Conservation (phyloP, 768 basidiomycete species). For the Rhizopogon sp. region DNA sequence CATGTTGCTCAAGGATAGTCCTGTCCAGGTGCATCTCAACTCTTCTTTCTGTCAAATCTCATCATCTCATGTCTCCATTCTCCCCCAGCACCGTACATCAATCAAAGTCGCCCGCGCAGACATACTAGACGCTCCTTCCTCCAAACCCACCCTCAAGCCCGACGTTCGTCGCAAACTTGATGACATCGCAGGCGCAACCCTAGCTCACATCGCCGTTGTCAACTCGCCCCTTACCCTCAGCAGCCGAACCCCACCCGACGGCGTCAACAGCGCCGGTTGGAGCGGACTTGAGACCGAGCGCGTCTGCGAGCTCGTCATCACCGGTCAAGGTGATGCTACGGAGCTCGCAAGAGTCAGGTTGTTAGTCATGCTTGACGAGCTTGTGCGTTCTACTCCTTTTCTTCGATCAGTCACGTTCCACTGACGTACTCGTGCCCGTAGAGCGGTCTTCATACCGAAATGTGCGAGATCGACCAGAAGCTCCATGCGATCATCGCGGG, state of each 20-base stretch:
- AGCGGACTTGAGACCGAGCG: conserved; percentile 92
- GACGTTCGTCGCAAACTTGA: conserved; percentile 85
- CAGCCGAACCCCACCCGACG: conserved; percentile 71
- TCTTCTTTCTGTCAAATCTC: conserved; percentile 6
- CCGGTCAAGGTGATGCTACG: conserved; percentile 83
- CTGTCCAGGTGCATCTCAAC: conserved; percentile 58
- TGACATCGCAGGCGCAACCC: conserved; percentile 89
- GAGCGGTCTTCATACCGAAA: conserved; percentile 89
- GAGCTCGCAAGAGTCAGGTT: conserved; percentile 88
- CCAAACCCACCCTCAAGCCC: conserved; percentile 74
- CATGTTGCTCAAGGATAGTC: conserved; percentile 84
- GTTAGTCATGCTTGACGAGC: conserved; percentile 90
- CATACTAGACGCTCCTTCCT: conserved; percentile 81
- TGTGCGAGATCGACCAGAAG: conserved; percentile 93
- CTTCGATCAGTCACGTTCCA: conserved; percentile 7
- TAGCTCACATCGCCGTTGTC: conserved; percentile 90
- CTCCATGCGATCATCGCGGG: conserved; percentile 89
- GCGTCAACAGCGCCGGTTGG: conserved; percentile 75
- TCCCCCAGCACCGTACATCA: conserved; percentile 65
- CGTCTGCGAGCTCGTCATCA: conserved; percentile 89
- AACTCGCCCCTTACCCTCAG: conserved; percentile 76
- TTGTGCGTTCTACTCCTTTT: conserved; percentile 50
- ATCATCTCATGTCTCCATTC: conserved; percentile 12
- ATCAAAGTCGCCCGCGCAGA: conserved; percentile 93
- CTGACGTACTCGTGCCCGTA: conserved; percentile 25